Percentiles rank a stretch among this genome's conserved stretches.
Evolutionary conservation across 345 rosid species (phyloP).

Genomic region (Passiflora organensis): DNA sequence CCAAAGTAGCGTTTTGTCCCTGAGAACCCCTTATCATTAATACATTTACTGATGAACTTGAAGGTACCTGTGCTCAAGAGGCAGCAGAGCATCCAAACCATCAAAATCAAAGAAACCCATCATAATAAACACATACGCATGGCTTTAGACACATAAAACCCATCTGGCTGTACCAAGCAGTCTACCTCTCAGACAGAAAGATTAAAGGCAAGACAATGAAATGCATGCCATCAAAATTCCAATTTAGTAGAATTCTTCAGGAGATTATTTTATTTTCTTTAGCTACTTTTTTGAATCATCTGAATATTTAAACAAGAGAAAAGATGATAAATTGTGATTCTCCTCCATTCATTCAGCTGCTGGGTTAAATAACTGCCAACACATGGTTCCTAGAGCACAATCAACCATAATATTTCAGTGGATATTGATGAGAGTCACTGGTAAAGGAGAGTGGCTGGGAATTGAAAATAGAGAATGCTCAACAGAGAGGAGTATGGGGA

Average conservation of each 20-base stretch:
- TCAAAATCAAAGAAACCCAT: constrained; percentile 5
- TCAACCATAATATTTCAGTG: background rate
- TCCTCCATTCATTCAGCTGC: too few relatives aligned
- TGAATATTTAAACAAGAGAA: too few relatives aligned
- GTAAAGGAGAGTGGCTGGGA: too few relatives aligned
- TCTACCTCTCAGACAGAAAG: background rate
- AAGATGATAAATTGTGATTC: too few relatives aligned
- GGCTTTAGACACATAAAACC: background rate
- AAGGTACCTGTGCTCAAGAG: constrained; percentile 56
- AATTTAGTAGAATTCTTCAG: too few relatives aligned
- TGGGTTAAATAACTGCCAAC: too few relatives aligned
- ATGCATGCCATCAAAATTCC: background rate
- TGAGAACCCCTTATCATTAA: constrained; percentile 63
- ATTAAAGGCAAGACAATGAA: background rate
- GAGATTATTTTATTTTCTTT: background rate
- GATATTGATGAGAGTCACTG: too few relatives aligned
- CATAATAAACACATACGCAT: background rate
- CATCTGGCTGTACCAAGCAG: background rate
- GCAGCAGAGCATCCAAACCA: constrained; percentile 19
- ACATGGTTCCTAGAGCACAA: background rate
- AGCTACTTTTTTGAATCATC: background rate
- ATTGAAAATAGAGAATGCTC: too few relatives aligned
- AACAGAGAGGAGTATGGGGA: too few relatives aligned
- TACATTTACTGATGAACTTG: constrained; percentile 74
- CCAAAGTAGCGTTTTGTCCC: constrained; percentile 94